phyloP scores from a whole-genome alignment of 345 rosid species.

The Populus euphratica region DNA sequence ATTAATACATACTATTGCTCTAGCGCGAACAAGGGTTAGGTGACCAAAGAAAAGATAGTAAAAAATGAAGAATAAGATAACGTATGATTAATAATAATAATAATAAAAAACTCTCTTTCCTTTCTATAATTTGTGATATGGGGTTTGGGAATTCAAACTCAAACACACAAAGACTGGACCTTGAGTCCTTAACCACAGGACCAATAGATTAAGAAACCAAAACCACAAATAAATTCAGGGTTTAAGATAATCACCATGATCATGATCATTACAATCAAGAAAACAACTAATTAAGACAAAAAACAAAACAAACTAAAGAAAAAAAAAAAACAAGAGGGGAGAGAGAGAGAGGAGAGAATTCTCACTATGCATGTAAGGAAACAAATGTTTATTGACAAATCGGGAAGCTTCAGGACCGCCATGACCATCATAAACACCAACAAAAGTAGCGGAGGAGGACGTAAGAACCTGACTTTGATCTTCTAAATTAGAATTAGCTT shows the following conservation, averaged over 20 bases:
- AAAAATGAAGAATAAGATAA: background rate
- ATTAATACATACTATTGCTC: background rate
- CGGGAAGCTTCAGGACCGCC: slow-evolving; percentile 98
- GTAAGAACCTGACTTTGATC: slow-evolving; percentile 91
- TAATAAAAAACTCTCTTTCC: background rate
- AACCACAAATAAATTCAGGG: background rate
- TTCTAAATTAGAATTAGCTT: slow-evolving; percentile 74
- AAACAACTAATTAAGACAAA: background rate
- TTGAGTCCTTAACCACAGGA: background rate
- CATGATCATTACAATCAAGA: background rate
- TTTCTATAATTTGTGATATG: background rate
- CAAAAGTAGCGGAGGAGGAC: slow-evolving; percentile 68
- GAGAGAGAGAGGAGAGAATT: background rate
- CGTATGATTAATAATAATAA: background rate
- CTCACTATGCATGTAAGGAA: slow-evolving; percentile 74
- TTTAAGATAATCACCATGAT: background rate
- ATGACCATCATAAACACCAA: slow-evolving; percentile 93
- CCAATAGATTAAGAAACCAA: background rate
- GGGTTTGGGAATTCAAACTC: background rate
- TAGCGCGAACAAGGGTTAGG: background rate
- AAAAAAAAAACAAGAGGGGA: background rate
- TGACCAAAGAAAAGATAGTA: background rate
- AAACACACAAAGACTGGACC: background rate
- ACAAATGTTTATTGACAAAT: slow-evolving; percentile 78
- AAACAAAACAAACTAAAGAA: background rate